Evolutionary conservation across 192 early-diverging fungal genomes (phyloP).

Genomic region (Linnemannia exigua): DNA sequence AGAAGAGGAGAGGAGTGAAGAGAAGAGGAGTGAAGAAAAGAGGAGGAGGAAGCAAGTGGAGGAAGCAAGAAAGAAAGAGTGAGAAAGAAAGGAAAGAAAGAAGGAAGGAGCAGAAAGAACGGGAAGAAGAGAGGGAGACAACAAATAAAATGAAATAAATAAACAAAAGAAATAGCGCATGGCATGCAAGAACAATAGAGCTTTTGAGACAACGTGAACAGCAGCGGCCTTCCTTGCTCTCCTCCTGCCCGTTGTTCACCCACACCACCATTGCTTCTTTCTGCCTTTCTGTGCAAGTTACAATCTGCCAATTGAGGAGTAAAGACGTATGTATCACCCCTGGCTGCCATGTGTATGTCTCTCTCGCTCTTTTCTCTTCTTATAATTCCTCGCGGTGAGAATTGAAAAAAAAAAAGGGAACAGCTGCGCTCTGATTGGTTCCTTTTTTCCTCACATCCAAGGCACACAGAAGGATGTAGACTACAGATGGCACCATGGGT

Average conservation of each 20-base stretch:
- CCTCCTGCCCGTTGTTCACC: too few relatives aligned
- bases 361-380: too few relatives aligned
- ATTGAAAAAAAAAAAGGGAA: not conserved
- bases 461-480: too few relatives aligned
- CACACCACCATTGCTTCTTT: too few relatives aligned
- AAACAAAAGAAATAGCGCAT: not conserved
- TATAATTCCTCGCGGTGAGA: too few relatives aligned
- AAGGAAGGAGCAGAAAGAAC: not conserved
- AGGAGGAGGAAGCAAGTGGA: not conserved
- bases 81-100: not conserved
- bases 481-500: too few relatives aligned
- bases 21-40: not conserved
- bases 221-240: too few relatives aligned
- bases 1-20: not conserved
- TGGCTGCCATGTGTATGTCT: too few relatives aligned
- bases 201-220: not conserved
- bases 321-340: too few relatives aligned
- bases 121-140: not conserved
- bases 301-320: too few relatives aligned
- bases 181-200: not conserved
- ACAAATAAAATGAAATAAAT: not conserved
- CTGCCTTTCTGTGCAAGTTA: too few relatives aligned
- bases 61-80: not conserved
- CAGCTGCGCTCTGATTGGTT: conserved; percentile 12
- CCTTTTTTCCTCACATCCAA: not conserved